Base-by-base conservation (phyloP, 768 basidiomycete genomes). In the Russula olivacea region DNA sequence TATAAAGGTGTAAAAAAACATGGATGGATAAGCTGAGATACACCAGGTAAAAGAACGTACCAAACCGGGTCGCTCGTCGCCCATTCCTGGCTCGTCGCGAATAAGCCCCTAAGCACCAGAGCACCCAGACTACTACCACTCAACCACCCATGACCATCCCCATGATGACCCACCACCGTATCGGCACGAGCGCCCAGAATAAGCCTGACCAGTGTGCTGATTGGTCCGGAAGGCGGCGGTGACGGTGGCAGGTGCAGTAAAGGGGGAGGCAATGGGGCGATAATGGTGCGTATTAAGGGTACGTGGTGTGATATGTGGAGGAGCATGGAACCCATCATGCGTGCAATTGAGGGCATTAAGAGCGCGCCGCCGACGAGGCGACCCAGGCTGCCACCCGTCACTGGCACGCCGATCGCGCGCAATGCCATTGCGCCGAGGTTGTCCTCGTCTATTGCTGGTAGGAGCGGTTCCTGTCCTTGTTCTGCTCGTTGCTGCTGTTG, bases 1-100 rank as follows among this genome's bases (percentile, higher is more conserved):
- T 80, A 61, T 8, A n/a, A 5, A 15, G 15, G 38, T n/a, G 14
- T 0, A 17, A 6, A 7, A 7, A 17, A 1, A 9, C 36, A 36
- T 6, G 15, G 15, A 40, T 40, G 12, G 36, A 40, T 40, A 17
- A 40, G 12, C 15, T 17, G 38, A 40, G 38, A 17, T 36, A 40
- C 38, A 40, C 38, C 38, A 5, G 15, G 7, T 7, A 15, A 2
- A 1, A 17, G 4, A 2, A 17, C 70, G 55, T 61, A 85, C 88
- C 89, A 91, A 17, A 90, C 85, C 15, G 89, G 89, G 71, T 90
- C 89, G 49, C 79, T 79, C 66, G 83, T 82, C 4, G 80, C 77
- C 83, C 86, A 87, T n/a, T 79, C 78, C 55, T 78, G 77, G 25
- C 83, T 81, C 25, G 84, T 85, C 19, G 77, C 76, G 66, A 83